Evolutionary conservation across 2,329 filamentous ascomycete genomes (phyloP).

Genomic region (Chrysoporthe cubensis): DNA sequence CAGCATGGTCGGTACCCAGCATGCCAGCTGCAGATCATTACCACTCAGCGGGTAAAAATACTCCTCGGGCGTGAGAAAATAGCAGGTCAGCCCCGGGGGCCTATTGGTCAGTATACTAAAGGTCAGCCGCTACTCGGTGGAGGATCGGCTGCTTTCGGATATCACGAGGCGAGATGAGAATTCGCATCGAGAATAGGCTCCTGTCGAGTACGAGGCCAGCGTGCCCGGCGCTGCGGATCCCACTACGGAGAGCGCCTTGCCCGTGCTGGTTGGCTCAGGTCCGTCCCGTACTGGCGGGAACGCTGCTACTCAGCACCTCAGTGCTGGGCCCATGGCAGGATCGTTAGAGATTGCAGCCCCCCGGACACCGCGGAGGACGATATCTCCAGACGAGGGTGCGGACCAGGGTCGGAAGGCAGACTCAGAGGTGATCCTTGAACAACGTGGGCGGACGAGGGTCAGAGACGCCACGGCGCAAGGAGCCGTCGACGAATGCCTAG

Average conservation of each 20-base stretch:
- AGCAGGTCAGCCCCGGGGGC: neutral
- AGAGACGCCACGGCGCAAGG: conserved; percentile 31
- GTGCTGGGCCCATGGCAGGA: too few relatives aligned
- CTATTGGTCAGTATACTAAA: conserved; percentile 5
- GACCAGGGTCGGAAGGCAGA: neutral
- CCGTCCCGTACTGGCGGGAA: conserved; percentile 5
- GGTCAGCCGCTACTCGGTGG: neutral
- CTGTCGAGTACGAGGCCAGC: too few relatives aligned
- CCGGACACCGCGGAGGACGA: neutral
- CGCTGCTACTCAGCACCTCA: too few relatives aligned
- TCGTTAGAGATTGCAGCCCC: too few relatives aligned
- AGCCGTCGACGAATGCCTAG: conserved; percentile 21
- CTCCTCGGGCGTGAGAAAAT: conserved; percentile 1
- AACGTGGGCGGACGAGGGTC: conserved; percentile 23
- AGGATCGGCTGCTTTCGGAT: conserved; percentile 1
- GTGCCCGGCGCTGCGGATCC: neutral
- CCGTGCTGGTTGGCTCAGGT: conserved; percentile 4
- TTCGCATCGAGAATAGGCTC: neutral
- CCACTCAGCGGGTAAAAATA: conserved; percentile 3
- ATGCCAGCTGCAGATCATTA: conserved; percentile 23
- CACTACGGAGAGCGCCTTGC: neutral
- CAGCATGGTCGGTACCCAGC: neutral
- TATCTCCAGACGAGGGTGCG: conserved; percentile 1
- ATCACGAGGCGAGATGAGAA: neutral
- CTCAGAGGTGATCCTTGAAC: conserved; percentile 1